Base-by-base conservation (phyloP, 106 monocot species). In the Dactylorhiza incarnata region DNA sequence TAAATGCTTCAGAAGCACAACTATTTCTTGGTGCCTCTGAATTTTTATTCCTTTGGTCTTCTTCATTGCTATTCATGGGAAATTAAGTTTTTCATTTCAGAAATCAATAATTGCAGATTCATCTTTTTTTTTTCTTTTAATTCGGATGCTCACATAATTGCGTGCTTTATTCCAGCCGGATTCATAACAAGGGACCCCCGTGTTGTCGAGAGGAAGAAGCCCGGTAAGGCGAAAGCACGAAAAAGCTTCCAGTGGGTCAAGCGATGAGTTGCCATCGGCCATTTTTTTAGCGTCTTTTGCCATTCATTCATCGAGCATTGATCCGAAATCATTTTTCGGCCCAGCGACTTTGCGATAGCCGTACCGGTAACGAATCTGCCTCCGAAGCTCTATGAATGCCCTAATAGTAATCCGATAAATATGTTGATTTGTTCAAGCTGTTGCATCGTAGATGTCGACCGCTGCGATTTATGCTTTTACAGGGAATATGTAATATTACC, bases 171-270 rank as follows among this genome's bases (percentile, higher is more conserved):
- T 83, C 16, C 85, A 99, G 97, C 62, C 74, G 94, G 97, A 49
- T 86, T 84, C 71, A 77, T 99, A 84, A 94, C 91, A 20, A 94
- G 97, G 83, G 97, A 99, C 66, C 70, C 97, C 44, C 91, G 94
- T 25, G 87, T 84, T 7, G 97, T 99, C 25, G 97, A 99, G 79
- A 84, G 97, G 79, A 99, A 99, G 66, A 99, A 99, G 83, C 91
- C 94, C 46, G 97, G 97, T 15, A 93, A 89, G 76, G 94, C 94
- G 23, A 99, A 99, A 85, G 97, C 94, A 74, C 86, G 97, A 56
- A 91, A 99, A 87, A 99, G 97, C 76, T 99, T 91, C 81, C 94
- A 94, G 73, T 97, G 97, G 97, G 97, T 97, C 76, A 97, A 97
- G 80, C 89, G 97, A 83, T 97, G 75, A 87, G 55, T 75, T 58